Evolutionary conservation across 139 green algal genomes (phyloP), one percentile per base, ranked within the genome.

Genomic region (Coelastrella sp.): DNA sequence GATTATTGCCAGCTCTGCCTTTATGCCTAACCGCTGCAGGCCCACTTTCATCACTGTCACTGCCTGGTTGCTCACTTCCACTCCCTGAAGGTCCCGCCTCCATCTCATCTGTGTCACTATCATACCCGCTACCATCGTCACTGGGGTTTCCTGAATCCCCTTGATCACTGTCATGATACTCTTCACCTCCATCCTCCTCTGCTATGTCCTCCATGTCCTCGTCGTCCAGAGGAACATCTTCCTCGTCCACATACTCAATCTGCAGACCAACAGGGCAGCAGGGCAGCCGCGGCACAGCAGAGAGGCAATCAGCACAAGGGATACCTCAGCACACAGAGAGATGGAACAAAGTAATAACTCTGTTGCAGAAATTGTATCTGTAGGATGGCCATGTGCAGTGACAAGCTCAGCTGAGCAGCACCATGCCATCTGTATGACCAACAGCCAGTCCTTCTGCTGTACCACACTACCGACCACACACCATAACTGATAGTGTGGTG

Each of bases 151-250:
- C 81, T 0, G 84, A 24, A 83, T 25, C 78, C 59, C 89, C 87
- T 6, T 87, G 84, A 5, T 92, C 91, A 35, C 58, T 73, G 59
- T 57, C 66, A 63, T 80, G 22, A 49, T 78, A n/a, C 8, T 63
- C 78, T 57, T 75, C 79, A 60, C 82, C 79, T 57, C 81, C 63
- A 10, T 8, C 15, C 35, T 60, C 83, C 75, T 94, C 93, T 49
- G 81, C 84, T 20, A 97, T 83, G 66, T 97, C 97, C 91, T 97
- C 92, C 49, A 97, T 91, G 35, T 97, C 93, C 76, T 96, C 90
- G 68, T 96, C 90, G 72, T 79, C 57, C 57, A 88, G 57, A 11
- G 19, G 35, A 76, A 92, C 93, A 12, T 95, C 92, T 22, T 93
- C 89, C 56, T 93, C 92, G 15, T 96, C 92, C 12, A 92, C 92